Evolutionary conservation across 192 early-diverging fungal species (phyloP), one percentile per base, ranked within the genome.

Genomic region (Backusella sp.): DNA sequence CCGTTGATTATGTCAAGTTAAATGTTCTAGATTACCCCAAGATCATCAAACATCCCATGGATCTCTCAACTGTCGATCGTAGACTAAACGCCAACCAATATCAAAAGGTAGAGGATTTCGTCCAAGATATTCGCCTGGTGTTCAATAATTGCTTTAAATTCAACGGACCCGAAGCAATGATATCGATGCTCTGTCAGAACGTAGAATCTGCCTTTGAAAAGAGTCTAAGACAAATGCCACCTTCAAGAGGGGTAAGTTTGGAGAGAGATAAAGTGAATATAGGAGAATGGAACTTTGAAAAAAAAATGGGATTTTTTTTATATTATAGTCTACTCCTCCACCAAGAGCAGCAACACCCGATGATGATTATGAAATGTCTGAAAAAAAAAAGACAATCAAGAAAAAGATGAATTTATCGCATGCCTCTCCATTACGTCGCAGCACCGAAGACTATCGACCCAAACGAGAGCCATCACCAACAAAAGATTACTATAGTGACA

Each of bases 101-200:
- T 74, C 73, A 77, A n/a, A 83, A 84, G 14, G 89, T 91, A 4
- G 85, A 90, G 36, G 87, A 88, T 66, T 92, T 95, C 78, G 68
- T 80, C 6, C 79, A 83, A 62, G 93, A 94, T 68, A 80, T 93
- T 53, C 84, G 87, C 32, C 84, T 94, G 15, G 92, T 94, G 77
- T 90, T 93, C 32, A 79, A 83, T 75, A 95, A 95, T 79, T 94
- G 93, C 81, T 91, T 88, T 78, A 76, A 88, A n/a, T 95, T 92
- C 80, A 95, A 95, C 68, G 93, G 93, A 1, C 84, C 79, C 52
- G 88, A 93, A 30, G 87, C 90, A 7, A 84, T 85, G 19, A 83
- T 92, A 5, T 88, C 91, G 3, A 80, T 84, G 42, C 88, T 90
- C 81, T 90, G 89, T 6, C 80, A 83, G 30, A 92, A 92, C 65